Percentiles rank a stretch among this genome's conserved stretches.
Evolutionary conservation across 768 basidiomycete species (phyloP).

Genomic region (Boletus tylopilopsis): DNA sequence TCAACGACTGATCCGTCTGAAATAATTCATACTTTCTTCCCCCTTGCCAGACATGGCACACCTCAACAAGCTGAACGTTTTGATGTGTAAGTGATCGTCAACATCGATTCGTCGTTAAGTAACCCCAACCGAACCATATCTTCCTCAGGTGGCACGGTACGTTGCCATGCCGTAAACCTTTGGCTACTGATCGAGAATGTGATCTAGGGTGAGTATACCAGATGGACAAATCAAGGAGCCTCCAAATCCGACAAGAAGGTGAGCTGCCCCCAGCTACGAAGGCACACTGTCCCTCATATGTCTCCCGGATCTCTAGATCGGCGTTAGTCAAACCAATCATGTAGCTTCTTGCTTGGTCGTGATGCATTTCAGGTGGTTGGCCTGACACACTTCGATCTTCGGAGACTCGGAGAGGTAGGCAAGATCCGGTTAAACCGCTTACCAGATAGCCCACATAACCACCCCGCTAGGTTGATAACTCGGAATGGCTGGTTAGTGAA

Average conservation of each 20-base stretch:
- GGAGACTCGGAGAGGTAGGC: conserved; percentile 71
- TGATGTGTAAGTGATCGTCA: conserved; percentile 75
- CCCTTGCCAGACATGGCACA: conserved; percentile 37
- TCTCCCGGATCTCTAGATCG: conserved; percentile 45
- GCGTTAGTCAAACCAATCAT: conserved; percentile 42
- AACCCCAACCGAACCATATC: conserved; percentile 6
- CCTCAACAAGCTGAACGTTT: conserved; percentile 55
- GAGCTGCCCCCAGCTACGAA: conserved; percentile 9
- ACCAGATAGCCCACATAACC: conserved; percentile 6
- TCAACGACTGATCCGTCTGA: no score
- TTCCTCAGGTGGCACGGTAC: conserved; percentile 43
- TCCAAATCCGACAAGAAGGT: conserved; percentile 96
- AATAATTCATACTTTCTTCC: not conserved
- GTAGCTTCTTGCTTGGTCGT: conserved; percentile 6
- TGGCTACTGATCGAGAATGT: not conserved
- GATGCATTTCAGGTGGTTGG: conserved; percentile 66
- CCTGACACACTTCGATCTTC: conserved; percentile 85
- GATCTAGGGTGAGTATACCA: conserved; percentile 81
- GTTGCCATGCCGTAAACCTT: conserved; percentile 8
- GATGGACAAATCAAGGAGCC: conserved; percentile 89
- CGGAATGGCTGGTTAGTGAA: conserved; percentile 88
- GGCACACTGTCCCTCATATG: not conserved
- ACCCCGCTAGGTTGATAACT: conserved; percentile 54
- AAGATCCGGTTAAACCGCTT: conserved; percentile 9
- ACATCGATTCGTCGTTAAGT: no score